phyloP scores from a whole-genome alignment of 352 stramenopile species.

The Globisporangium iwayamae region DNA sequence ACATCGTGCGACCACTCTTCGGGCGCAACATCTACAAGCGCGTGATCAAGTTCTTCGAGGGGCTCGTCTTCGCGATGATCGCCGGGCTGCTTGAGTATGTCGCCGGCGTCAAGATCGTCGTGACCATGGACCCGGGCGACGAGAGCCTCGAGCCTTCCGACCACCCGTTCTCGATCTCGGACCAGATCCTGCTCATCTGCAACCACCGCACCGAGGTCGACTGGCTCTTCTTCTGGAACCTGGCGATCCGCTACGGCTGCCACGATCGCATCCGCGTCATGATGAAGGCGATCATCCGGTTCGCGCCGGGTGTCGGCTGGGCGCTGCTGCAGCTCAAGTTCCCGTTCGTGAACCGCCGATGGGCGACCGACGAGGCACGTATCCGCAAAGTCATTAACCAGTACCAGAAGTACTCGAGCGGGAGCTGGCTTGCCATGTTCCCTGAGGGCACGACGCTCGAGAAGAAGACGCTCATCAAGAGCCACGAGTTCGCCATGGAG shows the following conservation, averaged over 20 bases:
- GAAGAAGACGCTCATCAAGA: slow-evolving; percentile 58
- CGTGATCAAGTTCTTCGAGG: slow-evolving; percentile 37
- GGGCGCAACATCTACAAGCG: slow-evolving; percentile 25
- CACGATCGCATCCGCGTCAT: slow-evolving; percentile 77
- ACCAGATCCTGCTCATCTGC: slow-evolving; percentile 61
- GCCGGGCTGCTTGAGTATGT: slow-evolving; percentile 54
- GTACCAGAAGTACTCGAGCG: slow-evolving; percentile 45
- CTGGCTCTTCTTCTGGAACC: slow-evolving; percentile 82
- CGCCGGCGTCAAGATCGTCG: slow-evolving; percentile 50
- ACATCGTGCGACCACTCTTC: slow-evolving; percentile 33
- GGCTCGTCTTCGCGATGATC: slow-evolving; percentile 58
- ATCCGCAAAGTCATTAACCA: slow-evolving; percentile 43
- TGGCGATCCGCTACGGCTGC: slow-evolving; percentile 54
- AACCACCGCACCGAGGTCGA: slow-evolving; percentile 83
- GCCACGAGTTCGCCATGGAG: slow-evolving; percentile 52
- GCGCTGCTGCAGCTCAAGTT: slow-evolving; percentile 67
- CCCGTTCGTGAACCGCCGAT: slow-evolving; percentile 70
- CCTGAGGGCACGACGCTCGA: slow-evolving; percentile 74
- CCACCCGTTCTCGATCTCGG: slow-evolving; percentile 32
- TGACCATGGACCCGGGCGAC: slow-evolving; percentile 43
- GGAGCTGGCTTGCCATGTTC: slow-evolving; percentile 76
- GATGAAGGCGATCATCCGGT: slow-evolving; percentile 71
- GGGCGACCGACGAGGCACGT: slow-evolving; percentile 54
- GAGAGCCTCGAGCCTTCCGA: slow-evolving; percentile 22
- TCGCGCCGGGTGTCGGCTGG: slow-evolving; percentile 60